Base-by-base conservation (phyloP, 1,284 basidiomycete genomes). In the Papiliotrema nemorosa region DNA sequence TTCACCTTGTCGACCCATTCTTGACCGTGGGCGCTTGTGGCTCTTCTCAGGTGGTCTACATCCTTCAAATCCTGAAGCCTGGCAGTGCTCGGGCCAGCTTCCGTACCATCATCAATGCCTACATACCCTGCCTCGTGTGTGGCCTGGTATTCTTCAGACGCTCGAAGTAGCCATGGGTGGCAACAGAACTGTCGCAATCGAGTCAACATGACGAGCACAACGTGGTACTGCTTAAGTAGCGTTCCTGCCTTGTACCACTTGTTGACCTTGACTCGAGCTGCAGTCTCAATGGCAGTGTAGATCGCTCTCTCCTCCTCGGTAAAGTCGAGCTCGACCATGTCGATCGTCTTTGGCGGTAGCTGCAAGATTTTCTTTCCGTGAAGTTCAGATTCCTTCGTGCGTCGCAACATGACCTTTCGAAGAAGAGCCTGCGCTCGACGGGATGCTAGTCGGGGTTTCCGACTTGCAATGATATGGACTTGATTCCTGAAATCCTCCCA, bases 311-410 rank as follows among this genome's bases (percentile, higher is more conserved):
- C 74, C 21, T 75, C 71, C 3, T 52, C 47, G 22, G 64, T 58
- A 45, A 76, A 74, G 16, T 61, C 59, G 10, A 74, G 61, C 40
- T 62, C 53, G 2, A 61, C 58, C 10, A 72, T 50, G 7, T 63
- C 56, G 6, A 63, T 63, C 0, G 52, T 59, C 57, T 73, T 73
- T 0, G 63, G 61, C 12, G 67, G 67, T 2, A 75, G 62, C 24
- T 66, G 53, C 18, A 74, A 59, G 35, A 74, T 59, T 12, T 58
- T 59, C 33, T 60, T 54, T 7, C 74, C 75, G 44, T 74, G 69
- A 12, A 76, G 57, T 40, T 60, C 53, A 5, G 65, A 64, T 18
- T 73, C 70, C 49, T 74, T 73, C 49, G 67, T 70, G 18, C 75
- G 59, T 9, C 73, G 52, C 22, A 73, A 54, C 53, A 64, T 65